Evolutionary conservation across 2,329 filamentous ascomycete species (phyloP).

Genomic region (Alternaria panax): DNA sequence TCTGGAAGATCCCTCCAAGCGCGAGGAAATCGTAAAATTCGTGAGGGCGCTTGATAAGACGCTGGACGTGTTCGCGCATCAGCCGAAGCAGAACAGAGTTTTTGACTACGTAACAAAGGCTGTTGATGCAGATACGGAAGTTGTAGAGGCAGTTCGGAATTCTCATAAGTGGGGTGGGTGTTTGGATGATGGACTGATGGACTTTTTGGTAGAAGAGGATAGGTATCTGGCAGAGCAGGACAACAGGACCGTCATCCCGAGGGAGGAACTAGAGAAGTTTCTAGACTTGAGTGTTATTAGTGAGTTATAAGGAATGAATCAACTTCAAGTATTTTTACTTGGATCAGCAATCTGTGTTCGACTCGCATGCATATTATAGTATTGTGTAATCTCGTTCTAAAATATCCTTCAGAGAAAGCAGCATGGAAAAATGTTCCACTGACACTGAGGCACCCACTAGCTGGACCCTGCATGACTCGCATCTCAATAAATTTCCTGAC

Average conservation of each 20-base stretch:
- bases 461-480: constrained; percentile 21
- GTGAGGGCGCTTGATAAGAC: constrained; percentile 36
- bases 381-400: background rate
- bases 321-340: accelerated
- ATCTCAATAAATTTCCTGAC: constrained; percentile 17
- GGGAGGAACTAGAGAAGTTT: constrained; percentile 29
- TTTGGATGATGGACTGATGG: constrained; percentile 26
- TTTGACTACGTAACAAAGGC: constrained; percentile 26
- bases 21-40: constrained; percentile 35
- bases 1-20: constrained; percentile 23
- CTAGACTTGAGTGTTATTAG: constrained; percentile 30
- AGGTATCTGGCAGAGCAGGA: constrained; percentile 30
- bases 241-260: constrained; percentile 18
- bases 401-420: background rate
- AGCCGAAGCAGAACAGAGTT: constrained; percentile 19
- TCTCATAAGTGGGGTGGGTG: constrained; percentile 35
- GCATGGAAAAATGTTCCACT: background rate
- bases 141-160: constrained; percentile 34
- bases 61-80: constrained; percentile 23
- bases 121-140: constrained; percentile 24
- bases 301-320: constrained; percentile 1
- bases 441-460: background rate
- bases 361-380: background rate
- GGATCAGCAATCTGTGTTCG: background rate
- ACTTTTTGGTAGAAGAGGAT: constrained; percentile 35